Base-by-base conservation (phyloP, 2,329 filamentous ascomycete genomes). In the Teratosphaeria epicoccoides region DNA sequence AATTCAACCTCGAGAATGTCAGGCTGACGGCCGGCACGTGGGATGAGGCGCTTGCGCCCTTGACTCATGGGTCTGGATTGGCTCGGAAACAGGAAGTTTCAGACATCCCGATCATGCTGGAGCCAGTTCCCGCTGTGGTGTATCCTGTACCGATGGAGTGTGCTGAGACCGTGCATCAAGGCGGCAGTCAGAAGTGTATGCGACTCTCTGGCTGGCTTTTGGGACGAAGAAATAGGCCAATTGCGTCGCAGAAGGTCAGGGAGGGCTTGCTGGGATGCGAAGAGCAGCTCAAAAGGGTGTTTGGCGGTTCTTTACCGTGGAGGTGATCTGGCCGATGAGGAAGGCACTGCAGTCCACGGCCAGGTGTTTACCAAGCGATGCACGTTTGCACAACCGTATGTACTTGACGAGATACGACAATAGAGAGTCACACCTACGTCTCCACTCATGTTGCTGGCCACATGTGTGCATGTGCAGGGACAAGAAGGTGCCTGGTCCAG, bases 1-100 rank as follows among this genome's bases (percentile, higher is more conserved):
- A 91, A 63, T 88, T 91, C 63, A 83, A 88, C 65, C 88, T 94
- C 66, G 83, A 89, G 64, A 83, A 87, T 56, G 82, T 90, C 17
- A 74, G 78, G 25, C 76, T 95, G 43, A 76, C 81, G 48, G 77
- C 79, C 54, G 88, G 85, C 24, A 84, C 76, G 52, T 95, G 88
- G 88, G 85, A 93, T 53, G 84, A 89, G 25, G 88, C 87, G 0
- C 77, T 95, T n/a, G 80, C 82, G 37, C 85, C 86, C 1, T 71
- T 94, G 52, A 81, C 78, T 12, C 14, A 17, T 40, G n/a, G 17
- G 2, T 7, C 14, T 20, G 7, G 22, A 10, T 24, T 14, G 6
- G 12, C 29, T 10, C 44, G 50, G 6, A 43, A n/a, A 4, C 55
- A 59, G 3, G 47, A 49, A 11, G 54, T 52, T 10, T 63, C 59